Evolutionary conservation across 2,329 filamentous ascomycete species (phyloP), one percentile per base, ranked within the genome.

Genomic region (Tolypocladium cylindrosporum): DNA sequence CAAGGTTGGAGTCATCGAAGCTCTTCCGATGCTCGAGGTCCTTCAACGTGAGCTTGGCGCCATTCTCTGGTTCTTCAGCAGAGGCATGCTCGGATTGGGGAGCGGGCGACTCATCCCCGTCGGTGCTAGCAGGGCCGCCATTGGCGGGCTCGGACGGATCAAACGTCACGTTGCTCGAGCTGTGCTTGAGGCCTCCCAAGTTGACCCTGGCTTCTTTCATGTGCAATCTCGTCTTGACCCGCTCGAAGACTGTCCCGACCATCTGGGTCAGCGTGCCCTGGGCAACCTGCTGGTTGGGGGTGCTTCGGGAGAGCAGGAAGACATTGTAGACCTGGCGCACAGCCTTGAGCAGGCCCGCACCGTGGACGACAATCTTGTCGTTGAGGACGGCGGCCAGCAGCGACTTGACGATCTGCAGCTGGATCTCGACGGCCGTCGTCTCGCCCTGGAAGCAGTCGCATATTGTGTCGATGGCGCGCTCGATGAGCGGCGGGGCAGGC

Each of bases 371-470:
- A 63, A 97, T 96, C 77, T 97, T 99, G 77, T 99, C 94, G 70
- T 97, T 97, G 63, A 99, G 78, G 16, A 99, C 94, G 16, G 95
- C 95, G 16, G 94, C 92, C 60, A 99, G 79, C 60, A 99, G 79
- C 2, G 94, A 97, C 76, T 99, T 97, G 71, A 99, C 91, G 65
- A 99, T 99, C 75, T 99, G 94, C 66, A 97, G 84, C 73, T 99
- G 94, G 54, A 97, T 88, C 72, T 97, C 93, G 56, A 88, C 83
- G 4, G 91, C 87, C 0, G 95, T 99, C 1, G 90, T 90, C 75
- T 99, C 94, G 69, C 94, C 93, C 70, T 97, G 92, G 71, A 99
- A 99, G 72, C 94, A 99, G 70, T 97, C 93, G 79, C 94, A 99
- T 78, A 99, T 99, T 41, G 94, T 96, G 74, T 99, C 95, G 68